Base-by-base conservation (phyloP, 345 rosid genomes). In the Corchorus olitorius region DNA sequence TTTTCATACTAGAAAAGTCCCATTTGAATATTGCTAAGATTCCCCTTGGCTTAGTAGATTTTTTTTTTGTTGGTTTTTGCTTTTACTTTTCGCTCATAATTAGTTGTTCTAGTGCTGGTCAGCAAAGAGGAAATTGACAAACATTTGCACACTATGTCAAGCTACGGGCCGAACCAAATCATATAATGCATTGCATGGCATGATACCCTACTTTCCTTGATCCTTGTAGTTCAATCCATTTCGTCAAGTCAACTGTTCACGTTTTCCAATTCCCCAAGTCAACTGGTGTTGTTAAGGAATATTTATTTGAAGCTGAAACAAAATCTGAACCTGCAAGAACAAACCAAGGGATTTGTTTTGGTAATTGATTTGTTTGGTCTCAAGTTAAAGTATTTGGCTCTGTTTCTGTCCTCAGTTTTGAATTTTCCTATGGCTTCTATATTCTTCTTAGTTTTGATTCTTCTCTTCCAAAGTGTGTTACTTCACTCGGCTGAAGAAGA, bases 211-310 rank as follows among this genome's bases (percentile, higher is more conserved):
- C 17, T 39, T 39, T n/a, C 22, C 22, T n/a, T 15, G 17, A 4
- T 2, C 20, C 12, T 4, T 17, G 19, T 53, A 7, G 6, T 45
- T 45, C 8, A 52, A 16, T 52, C 5, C 8, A 1, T 1, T 50
- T 69, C 19, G 53, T 59, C 13, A 9, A 60, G 78, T 54, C 75
- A 64, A 59, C 15, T 55, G 5, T 35, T 20, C 13, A 64, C 68
- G 22, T 58, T 49, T 76, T 54, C 35, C 71, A 60, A 16, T 68
- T 59, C 72, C 68, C 43, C 49, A 27, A n/a, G 70, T 65, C 77
- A 72, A 59, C 70, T 49, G 35, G 27, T 34, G 45, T 61, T 19
- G 35, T 10, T 0, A 37, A 70, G 56, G n/a, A 15, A 22, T 52
- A 50, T 41, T 45, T 56, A 45, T 49, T 4, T 15, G 17, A 15